A percentile compares a stretch with the other conserved stretches of the same genome.
phyloP scores from a whole-genome alignment of 1,284 basidiomycete genomes.

The Trichosporon inkin region DNA sequence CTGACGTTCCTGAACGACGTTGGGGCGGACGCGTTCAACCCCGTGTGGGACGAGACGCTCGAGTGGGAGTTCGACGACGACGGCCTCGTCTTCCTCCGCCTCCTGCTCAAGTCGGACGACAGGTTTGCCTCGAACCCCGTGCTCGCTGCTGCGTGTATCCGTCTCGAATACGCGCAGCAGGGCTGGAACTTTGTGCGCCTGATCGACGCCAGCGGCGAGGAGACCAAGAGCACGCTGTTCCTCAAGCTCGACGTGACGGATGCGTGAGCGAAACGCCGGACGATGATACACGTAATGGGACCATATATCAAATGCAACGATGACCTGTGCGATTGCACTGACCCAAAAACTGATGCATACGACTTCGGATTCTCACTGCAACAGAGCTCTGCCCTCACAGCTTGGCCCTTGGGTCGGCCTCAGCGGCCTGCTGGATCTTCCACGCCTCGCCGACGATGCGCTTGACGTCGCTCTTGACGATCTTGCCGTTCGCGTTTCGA shows the following conservation, averaged over 20 bases:
- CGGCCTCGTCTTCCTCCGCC: conserved; percentile 22
- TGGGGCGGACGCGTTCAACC: conserved; percentile 40
- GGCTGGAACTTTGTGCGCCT: conserved; percentile 22
- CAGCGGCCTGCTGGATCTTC: conserved; percentile 2
- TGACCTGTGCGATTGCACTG: background rate
- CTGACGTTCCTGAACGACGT: conserved; percentile 10
- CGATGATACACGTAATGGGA: background rate
- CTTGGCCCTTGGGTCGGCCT: background rate
- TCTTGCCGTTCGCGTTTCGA: conserved; percentile 24
- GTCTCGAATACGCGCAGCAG: conserved; percentile 17
- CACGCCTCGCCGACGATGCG: conserved; percentile 17
- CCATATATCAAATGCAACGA: background rate
- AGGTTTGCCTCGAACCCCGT: conserved; percentile 19
- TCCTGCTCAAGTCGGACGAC: conserved; percentile 24
- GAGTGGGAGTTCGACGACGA: conserved; percentile 62
- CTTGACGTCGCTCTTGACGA: conserved; percentile 23
- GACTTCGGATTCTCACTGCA: background rate
- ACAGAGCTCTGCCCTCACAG: background rate
- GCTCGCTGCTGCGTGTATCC: conserved; percentile 9
- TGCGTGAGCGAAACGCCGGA: background rate
- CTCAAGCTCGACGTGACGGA: conserved; percentile 16
- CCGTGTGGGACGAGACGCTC: conserved; percentile 73
- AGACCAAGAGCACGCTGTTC: conserved; percentile 15
- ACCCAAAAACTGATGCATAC: background rate
- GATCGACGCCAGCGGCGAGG: conserved; percentile 15